Percentiles rank a stretch among this genome's conserved stretches.
phyloP scores from a whole-genome alignment of 1,139 yeast genomes.

The Scheffersomyces quercinus region DNA sequence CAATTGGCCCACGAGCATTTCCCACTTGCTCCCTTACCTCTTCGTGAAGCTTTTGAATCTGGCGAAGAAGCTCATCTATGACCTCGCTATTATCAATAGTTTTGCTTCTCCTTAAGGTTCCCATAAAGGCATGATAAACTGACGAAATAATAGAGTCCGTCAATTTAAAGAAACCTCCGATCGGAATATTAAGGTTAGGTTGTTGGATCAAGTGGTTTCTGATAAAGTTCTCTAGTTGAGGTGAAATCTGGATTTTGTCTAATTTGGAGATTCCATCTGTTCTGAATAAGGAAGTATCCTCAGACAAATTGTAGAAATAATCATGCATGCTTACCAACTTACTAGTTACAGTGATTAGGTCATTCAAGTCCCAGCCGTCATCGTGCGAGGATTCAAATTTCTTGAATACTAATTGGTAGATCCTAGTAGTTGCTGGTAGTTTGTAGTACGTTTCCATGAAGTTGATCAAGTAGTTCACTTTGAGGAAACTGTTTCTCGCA shows the following conservation, averaged over 20 bases:
- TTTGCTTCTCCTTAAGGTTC: slow-evolving; percentile 9
- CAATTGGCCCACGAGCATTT: slow-evolving; percentile 5
- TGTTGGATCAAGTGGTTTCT: slow-evolving; percentile 8
- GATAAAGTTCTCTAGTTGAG: slow-evolving; percentile 16
- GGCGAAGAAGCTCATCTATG: slow-evolving; percentile 8
- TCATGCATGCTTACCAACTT: slow-evolving; percentile 23
- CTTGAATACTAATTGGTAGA: slow-evolving; percentile 17
- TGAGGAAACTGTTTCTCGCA: slow-evolving; percentile 7
- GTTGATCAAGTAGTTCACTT: slow-evolving; percentile 15
- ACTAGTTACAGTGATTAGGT: slow-evolving; percentile 14
- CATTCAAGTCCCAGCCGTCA: slow-evolving; percentile 8
- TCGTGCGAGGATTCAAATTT: slow-evolving; percentile 1
- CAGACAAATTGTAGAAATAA: slow-evolving; percentile 15
- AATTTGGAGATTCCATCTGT: slow-evolving; percentile 3
- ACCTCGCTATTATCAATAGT: slow-evolving; percentile 2
- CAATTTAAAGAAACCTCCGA: slow-evolving; percentile 26
- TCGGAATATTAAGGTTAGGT: slow-evolving; percentile 7
- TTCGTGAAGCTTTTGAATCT: slow-evolving; percentile 9
- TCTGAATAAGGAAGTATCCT: slow-evolving; percentile 14
- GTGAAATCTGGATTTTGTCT: slow-evolving; percentile 10
- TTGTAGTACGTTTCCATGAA: slow-evolving; percentile 18
- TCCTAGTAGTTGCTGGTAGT: slow-evolving; percentile 30
- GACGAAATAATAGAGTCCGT: slow-evolving; percentile 17
- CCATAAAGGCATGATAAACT: slow-evolving; percentile 16
- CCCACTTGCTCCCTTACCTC: slow-evolving; percentile 11